Evolutionary conservation across 495 filamentous ascomycete species (phyloP).

Genomic region (Pyronema domesticum): DNA sequence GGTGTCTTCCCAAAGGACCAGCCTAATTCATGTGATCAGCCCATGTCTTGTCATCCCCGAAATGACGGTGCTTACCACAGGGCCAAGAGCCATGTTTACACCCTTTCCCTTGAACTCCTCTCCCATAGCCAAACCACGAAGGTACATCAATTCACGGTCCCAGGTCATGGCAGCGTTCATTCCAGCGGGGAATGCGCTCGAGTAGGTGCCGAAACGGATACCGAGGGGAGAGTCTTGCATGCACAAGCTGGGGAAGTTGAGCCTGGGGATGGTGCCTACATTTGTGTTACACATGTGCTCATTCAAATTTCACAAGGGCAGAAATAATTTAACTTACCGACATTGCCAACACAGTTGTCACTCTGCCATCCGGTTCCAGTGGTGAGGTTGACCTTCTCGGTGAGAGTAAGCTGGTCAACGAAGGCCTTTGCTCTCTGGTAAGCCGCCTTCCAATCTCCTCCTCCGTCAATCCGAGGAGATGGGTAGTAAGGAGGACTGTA

Average conservation of each 20-base stretch:
- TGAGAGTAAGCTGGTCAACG: conserved; percentile 64
- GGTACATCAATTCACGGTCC: conserved; percentile 53
- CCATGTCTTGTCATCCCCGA: no score
- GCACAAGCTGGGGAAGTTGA: conserved; percentile 68
- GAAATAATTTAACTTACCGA: conserved; percentile 3
- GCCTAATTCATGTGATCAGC: conserved; percentile 27
- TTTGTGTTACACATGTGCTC: no score
- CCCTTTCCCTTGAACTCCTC: conserved; percentile 65
- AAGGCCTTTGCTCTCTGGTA: conserved; percentile 60
- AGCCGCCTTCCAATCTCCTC: conserved; percentile 57
- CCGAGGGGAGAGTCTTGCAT: conserved; percentile 84
- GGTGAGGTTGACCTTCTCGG: conserved; percentile 86
- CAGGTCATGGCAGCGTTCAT: conserved; percentile 70
- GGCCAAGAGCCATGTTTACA: conserved; percentile 70
- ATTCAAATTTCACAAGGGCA: no score
- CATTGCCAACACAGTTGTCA: conserved; percentile 66
- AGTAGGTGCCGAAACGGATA: conserved; percentile 57
- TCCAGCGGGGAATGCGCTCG: conserved; percentile 64
- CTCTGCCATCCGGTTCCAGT: conserved; percentile 71
- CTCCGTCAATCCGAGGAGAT: conserved; percentile 60
- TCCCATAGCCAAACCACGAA: conserved; percentile 63
- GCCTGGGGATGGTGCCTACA: conserved; percentile 45
- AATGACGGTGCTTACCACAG: conserved; percentile 32
- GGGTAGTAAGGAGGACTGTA: conserved; percentile 53
- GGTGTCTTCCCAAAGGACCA: conserved; percentile 58